Evolutionary conservation across 176 grass and related monocot genomes (phyloP), one percentile per base, ranked within the genome.

Genomic region (Tillandsia fasciculata): DNA sequence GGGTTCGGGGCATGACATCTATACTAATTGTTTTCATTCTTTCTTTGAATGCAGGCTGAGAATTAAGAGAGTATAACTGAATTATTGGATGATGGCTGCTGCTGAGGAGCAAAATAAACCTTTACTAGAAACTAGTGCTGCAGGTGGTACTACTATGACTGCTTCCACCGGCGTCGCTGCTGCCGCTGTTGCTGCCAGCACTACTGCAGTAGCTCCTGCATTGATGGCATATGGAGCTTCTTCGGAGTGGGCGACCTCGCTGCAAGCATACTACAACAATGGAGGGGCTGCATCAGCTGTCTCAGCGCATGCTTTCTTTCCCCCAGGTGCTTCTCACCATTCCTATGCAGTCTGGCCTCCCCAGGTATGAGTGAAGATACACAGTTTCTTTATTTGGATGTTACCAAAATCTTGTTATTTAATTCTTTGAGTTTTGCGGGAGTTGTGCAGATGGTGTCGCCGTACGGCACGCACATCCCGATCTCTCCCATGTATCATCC

Each of bases 391-490:
- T 71, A 85, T 78, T 79, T 66, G 51, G 23, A 53, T 87, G 33
- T 65, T 50, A 29, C n/a, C 11, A 66, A 73, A 48, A 63, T 29
- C 24, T 52, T 53, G 12, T 33, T 52, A 18, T 12, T 80, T 83
- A 8, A 29, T 71, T 66, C n/a, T 51, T 24, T 3, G 12, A 9
- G 53, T 68, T 3, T 29, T 2, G 11, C 52, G 47, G 12, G 3
- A 33, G 24, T 15, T 71, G 50, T 63, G 56, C 87, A 92, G 83
- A 66, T 82, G 69, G 76, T 81, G 64, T 69, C 88, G n/a, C 72
- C 81, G 26, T 96, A 85, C 72, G 88, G 86, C 53, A 67, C 88
- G 63, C 88, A 88, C 64, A 82, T 96, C 72, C 77, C 86, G 13
- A 85, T 89, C 77, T 74, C 93, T 9, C 52, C 33, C 24, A 27